Evolutionary conservation across 805 yeast species (phyloP).

Genomic region (Kuraishia molischiana): DNA sequence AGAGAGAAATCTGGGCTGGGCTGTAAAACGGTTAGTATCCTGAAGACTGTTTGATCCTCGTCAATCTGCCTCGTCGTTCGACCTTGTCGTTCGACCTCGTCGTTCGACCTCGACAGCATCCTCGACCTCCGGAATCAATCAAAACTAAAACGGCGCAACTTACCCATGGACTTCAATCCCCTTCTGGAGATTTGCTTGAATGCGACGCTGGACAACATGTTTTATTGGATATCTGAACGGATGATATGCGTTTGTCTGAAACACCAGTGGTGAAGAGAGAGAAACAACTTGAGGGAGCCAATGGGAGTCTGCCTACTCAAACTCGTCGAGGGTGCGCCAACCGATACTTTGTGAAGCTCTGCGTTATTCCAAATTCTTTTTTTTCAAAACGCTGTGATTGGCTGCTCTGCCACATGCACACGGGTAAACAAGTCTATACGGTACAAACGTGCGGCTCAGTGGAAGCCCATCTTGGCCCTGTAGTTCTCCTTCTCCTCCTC

Average conservation of each 20-base stretch:
- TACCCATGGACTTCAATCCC: slow-evolving; percentile 26
- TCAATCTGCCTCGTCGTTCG: background rate
- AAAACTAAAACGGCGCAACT: too few relatives aligned
- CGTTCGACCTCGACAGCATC: background rate
- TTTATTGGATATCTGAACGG: background rate
- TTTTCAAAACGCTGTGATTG: background rate
- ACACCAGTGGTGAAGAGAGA: background rate
- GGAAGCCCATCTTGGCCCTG: slow-evolving; percentile 34
- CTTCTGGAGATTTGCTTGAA: background rate
- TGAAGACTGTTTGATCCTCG: too few relatives aligned
- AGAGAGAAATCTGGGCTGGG: slow-evolving; percentile 37
- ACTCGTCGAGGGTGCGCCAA: background rate
- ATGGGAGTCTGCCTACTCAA: too few relatives aligned
- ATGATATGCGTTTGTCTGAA: background rate
- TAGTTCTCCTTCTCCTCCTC: slow-evolving; percentile 36
- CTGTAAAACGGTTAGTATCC: background rate
- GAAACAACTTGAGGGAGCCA: too few relatives aligned
- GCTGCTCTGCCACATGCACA: background rate
- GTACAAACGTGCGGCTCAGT: background rate
- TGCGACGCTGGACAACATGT: background rate
- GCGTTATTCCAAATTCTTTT: too few relatives aligned
- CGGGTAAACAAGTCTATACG: too few relatives aligned
- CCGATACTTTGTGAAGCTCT: background rate
- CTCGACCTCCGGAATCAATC: background rate
- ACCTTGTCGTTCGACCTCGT: background rate